Evolutionary conservation across 2,329 filamentous ascomycete species (phyloP).

Genomic region (Lachnellula suecica): DNA sequence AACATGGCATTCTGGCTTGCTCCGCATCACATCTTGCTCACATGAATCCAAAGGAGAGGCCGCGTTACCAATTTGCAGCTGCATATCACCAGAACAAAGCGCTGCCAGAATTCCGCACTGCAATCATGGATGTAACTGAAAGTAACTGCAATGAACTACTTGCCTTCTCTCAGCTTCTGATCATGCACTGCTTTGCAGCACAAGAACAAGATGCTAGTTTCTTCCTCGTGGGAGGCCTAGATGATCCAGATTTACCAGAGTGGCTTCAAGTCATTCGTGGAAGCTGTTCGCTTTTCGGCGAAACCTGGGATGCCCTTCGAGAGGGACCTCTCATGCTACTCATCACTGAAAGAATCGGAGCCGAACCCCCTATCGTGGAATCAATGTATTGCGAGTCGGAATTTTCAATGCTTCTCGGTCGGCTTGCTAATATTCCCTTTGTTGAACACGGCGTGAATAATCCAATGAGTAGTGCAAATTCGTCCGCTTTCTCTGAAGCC

Average conservation of each 20-base stretch:
- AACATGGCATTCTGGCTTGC: constrained; percentile 40
- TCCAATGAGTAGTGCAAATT: not conserved
- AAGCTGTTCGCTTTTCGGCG: constrained; percentile 15
- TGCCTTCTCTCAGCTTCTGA: constrained; percentile 19
- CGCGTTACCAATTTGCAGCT: constrained; percentile 10
- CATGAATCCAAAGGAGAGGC: not conserved
- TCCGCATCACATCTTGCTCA: constrained; percentile 24
- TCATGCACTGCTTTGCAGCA: constrained; percentile 17
- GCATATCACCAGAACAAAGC: constrained; percentile 14
- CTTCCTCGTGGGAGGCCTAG: constrained; percentile 16
- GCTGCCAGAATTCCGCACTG: constrained; percentile 13
- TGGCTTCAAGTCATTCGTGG: constrained; percentile 19
- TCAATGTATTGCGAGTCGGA: constrained; percentile 1
- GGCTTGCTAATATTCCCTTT: not conserved
- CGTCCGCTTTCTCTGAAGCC: constrained; percentile 1
- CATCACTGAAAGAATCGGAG: not conserved
- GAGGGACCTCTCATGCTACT: constrained; percentile 12
- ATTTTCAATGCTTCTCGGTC: not conserved
- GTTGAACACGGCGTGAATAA: not conserved
- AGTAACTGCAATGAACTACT: constrained; percentile 16
- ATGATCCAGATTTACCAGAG: constrained; percentile 8
- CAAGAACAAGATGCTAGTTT: constrained; percentile 17
- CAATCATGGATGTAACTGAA: constrained; percentile 7
- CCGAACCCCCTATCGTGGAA: not conserved
- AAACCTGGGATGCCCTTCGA: constrained; percentile 13